Conservation (phyloP, 2,329 filamentous ascomycete genomes). For the Microdochium trichocladiopsis region DNA sequence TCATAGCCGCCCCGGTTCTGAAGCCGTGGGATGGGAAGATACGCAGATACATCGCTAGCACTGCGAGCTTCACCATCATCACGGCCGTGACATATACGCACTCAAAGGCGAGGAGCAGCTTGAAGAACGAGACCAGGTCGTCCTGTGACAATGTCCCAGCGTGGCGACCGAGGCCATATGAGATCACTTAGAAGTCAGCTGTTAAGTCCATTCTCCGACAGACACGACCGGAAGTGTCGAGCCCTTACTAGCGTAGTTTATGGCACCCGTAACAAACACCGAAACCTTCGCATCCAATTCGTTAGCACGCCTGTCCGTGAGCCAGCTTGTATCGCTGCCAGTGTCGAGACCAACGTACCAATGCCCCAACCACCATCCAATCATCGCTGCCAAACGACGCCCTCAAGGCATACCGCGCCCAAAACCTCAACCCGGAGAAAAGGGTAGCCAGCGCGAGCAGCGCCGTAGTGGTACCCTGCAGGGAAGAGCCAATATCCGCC, state of each 20-base stretch:
- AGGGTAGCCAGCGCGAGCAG: constrained; percentile 6
- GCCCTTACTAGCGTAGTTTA: constrained; percentile 9
- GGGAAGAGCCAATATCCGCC: constrained; percentile 2
- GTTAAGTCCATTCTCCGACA: background rate
- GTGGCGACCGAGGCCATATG: constrained; percentile 8
- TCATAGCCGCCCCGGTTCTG: constrained; percentile 6
- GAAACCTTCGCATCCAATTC: constrained; percentile 1
- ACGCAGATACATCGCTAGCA: too few relatives aligned
- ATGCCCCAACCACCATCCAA: constrained; percentile 4
- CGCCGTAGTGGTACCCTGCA: constrained; percentile 4
- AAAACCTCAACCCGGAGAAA: constrained; percentile 7
- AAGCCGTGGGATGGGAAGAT: constrained; percentile 15
- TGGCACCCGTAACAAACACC: constrained; percentile 4
- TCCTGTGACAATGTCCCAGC: background rate
- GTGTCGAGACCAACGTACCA: constrained; percentile 1
- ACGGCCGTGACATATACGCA: constrained; percentile 9
- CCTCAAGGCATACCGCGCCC: constrained; percentile 4
- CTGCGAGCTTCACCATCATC: too few relatives aligned
- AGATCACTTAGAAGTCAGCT: constrained; percentile 6
- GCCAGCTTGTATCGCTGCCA: background rate
- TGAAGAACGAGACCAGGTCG: constrained; percentile 4
- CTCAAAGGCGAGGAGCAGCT: constrained; percentile 8
- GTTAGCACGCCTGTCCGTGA: background rate
- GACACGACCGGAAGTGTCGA: background rate
- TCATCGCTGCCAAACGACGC: constrained; percentile 7